A percentile compares a stretch with the other conserved stretches of the same genome.
phyloP scores from a whole-genome alignment of 2,329 filamentous ascomycete species.

The Apiospora arundinis region DNA sequence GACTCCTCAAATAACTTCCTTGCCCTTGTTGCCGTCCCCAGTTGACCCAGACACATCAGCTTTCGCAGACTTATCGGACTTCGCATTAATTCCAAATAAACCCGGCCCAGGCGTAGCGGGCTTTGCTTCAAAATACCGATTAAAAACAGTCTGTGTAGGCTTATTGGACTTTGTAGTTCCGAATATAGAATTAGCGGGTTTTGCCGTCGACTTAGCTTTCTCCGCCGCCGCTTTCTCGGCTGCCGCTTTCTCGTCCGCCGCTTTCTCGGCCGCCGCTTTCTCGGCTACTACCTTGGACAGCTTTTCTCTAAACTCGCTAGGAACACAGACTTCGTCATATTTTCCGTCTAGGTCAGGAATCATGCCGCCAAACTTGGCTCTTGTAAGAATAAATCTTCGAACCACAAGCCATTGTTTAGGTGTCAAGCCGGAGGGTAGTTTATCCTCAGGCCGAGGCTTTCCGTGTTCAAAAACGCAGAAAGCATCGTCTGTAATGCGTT shows the following conservation, averaged over 20 bases:
- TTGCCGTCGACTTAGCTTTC: not conserved
- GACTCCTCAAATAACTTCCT: not conserved
- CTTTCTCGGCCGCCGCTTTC: slow-evolving; percentile 1
- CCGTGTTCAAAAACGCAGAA: not conserved
- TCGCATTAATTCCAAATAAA: not conserved
- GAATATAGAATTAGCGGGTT: not conserved
- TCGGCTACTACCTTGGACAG: not conserved
- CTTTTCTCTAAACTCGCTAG: not conserved
- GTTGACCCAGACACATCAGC: not conserved
- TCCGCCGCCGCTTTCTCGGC: no score
- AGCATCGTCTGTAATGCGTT: slow-evolving; percentile 3
- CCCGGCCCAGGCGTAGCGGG: no score
- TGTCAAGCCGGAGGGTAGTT: not conserved
- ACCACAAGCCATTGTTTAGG: slow-evolving; percentile 7
- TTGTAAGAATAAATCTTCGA: slow-evolving; percentile 4
- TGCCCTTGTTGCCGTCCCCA: not conserved
- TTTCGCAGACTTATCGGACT: not conserved
- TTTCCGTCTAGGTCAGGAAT: slow-evolving; percentile 1
- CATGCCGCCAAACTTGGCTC: slow-evolving; percentile 5
- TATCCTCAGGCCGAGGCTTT: not conserved
- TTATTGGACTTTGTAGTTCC: no score
- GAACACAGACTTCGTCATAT: slow-evolving; percentile 3
- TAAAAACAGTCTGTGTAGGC: no score
- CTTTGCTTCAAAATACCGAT: no score
- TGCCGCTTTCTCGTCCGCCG: not conserved